Evolutionary conservation across 176 grass and related monocot species (phyloP).

Genomic region (Rhipidocladum racemiflorum): DNA sequence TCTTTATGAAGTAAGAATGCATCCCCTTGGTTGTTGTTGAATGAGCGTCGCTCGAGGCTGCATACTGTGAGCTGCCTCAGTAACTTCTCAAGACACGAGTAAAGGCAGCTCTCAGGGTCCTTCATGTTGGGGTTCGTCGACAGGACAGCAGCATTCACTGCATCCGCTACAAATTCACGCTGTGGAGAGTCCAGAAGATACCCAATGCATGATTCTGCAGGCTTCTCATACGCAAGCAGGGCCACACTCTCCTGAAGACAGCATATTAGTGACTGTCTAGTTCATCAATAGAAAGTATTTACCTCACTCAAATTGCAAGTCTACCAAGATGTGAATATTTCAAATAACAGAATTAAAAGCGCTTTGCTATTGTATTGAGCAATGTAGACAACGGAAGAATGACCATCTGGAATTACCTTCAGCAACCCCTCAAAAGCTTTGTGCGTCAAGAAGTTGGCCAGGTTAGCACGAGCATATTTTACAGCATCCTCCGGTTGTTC

Average conservation of each 20-base stretch:
- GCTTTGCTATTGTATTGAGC: background rate
- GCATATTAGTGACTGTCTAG: constrained; percentile 18
- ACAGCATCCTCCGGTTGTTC: constrained; percentile 76
- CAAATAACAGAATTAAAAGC: background rate
- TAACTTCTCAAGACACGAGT: constrained; percentile 80
- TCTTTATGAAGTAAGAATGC: constrained; percentile 86
- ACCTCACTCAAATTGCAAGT: constrained; percentile 2
- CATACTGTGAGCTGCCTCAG: constrained; percentile 84
- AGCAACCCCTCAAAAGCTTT: constrained; percentile 69
- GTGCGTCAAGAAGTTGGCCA: constrained; percentile 64
- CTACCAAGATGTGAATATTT: constrained; percentile 14
- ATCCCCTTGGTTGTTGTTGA: constrained; percentile 69
- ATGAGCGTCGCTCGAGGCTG: constrained; percentile 63
- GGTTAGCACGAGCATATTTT: constrained; percentile 61
- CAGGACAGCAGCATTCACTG: constrained; percentile 76
- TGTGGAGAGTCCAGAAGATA: constrained; percentile 75
- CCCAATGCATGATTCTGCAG: constrained; percentile 64
- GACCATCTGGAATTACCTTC: constrained; percentile 39
- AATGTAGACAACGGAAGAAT: constrained; percentile 27
- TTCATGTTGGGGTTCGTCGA: constrained; percentile 64
- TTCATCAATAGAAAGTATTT: background rate
- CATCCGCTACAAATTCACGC: constrained; percentile 82
- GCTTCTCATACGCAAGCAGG: constrained; percentile 76
- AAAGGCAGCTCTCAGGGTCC: constrained; percentile 71
- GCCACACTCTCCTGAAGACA: constrained; percentile 64